Evolutionary conservation across 768 basidiomycete genomes (phyloP), one percentile per base, ranked within the genome.

Genomic region (Lyophyllum decastes): DNA sequence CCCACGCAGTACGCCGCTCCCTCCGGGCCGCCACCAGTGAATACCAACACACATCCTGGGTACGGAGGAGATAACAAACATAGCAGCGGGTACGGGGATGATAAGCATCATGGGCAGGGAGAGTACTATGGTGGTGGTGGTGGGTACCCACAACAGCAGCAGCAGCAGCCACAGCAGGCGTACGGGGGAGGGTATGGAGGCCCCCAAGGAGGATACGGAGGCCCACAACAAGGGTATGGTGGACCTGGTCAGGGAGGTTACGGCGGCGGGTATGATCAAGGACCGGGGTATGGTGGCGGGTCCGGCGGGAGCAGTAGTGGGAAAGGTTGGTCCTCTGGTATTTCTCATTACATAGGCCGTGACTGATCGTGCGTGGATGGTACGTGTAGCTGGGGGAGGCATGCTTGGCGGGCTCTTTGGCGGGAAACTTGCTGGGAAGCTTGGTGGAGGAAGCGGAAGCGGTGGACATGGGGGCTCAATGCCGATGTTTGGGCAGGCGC

Each of bases 21-120:
- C 9, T 51, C 70, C 0, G 78, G 79, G 19, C 74, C 82, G 9
- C 86, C 87, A 0, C 80, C 83, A 1, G 71, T 72, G 2, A 59
- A 68, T 22, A 71, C 72, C 62, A 71, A 70, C 45, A 62, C 59
- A 12, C 40, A 33, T n/a, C 46, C 49, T 0, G 56, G 49, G 14
- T 44, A 57, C n/a, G 46, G 33, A 2, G 52, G 35, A 60, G 57
- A 54, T 59, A 52, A 24, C 57, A 60, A 30, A 22, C 67, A n/a
- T 59, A 60, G 22, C 70, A 68, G 45, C 54, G 59, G 16, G 46
- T 38, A 27, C 22, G 46, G n/a, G n/a, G n/a, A 33, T 11, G 30
- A 33, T 5, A 33, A 11, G 30, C 30, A 5, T 11, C 30, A 33
- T 33, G 30, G 30, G 30, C 30, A 33, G 30, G 30, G 24, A 19